Evolutionary conservation across 2,329 filamentous ascomycete genomes (phyloP), one percentile per base, ranked within the genome.

Genomic region (Ascochyta pisi): DNA sequence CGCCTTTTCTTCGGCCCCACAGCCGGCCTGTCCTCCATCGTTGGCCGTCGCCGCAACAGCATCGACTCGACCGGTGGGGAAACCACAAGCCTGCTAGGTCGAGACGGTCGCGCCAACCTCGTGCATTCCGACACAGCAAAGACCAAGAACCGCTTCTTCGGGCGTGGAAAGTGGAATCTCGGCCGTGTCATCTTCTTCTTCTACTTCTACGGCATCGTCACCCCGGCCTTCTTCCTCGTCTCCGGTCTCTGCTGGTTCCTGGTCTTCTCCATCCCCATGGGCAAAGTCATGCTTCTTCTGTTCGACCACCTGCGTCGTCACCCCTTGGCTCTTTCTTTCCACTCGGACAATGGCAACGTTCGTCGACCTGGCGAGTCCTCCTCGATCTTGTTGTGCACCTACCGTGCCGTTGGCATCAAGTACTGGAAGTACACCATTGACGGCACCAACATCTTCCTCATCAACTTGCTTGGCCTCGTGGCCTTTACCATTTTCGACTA

Each of bases 401-500:
- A 99, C 78, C 90, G 96, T 55, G 95, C 95, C 39, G 94, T 96
- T 12, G 95, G 95, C 12, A 83, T 87, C 64, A 94, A 94, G 76
- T 99, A 99, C 81, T 99, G 96, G 94, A 99, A 99, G 78, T 99
- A 99, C 78, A 99, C 95, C 4, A 83, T 99, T 55, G 95, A 99
- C 72, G 96, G 95, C 51, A 99, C 95, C 58, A 99, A 99, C 78
- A 96, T 99, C 72, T 98, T 99, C 79, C 86, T 99, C 64, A 97
- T 99, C 81, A 99, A 99, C 74, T 84, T 99, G 54, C 91, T 98
- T 79, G 89, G 87, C 12, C 86, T 99, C 16, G 95, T 99, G n/a
- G 80, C 91, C 23, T 97, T 99, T 71, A 90, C 94, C 69, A 96
- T 99, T 60, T 86, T 96, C 63, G 95, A 99, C 80, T 98, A 94